Evolutionary conservation across 2,329 filamentous ascomycete genomes (phyloP).

Genomic region (Cercospora zeina): DNA sequence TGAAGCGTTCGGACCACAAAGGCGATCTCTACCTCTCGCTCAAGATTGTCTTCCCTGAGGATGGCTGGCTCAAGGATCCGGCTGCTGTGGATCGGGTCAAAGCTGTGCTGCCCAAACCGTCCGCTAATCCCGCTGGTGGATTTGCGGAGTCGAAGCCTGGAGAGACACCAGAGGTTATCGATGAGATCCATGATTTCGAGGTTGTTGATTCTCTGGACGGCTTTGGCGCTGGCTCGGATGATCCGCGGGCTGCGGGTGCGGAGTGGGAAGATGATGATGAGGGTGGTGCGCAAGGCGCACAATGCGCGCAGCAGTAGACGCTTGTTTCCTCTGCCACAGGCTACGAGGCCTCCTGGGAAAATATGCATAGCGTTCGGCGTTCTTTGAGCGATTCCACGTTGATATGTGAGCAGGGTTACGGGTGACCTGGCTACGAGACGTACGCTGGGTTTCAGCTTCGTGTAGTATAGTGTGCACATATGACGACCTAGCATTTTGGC

Average conservation of each 20-base stretch:
- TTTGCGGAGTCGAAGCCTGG: constrained; percentile 44
- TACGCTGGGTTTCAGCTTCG: constrained; percentile 2
- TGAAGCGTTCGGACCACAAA: constrained; percentile 77
- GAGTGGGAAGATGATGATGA: constrained; percentile 72
- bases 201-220: constrained; percentile 80
- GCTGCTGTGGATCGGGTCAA: constrained; percentile 67
- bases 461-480: constrained; percentile 5
- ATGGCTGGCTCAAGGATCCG: constrained; percentile 75
- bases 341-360: not conserved
- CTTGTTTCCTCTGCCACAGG: not conserved
- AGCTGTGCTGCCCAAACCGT: constrained; percentile 67
- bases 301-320: constrained; percentile 70
- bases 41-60: constrained; percentile 83
- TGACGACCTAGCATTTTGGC: constrained; percentile 1
- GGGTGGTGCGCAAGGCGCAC: constrained; percentile 56
- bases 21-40: constrained; percentile 87
- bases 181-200: constrained; percentile 79
- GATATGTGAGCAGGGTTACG: constrained; percentile 3
- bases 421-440: constrained; percentile 4
- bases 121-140: constrained; percentile 37
- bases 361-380: constrained; percentile 6
- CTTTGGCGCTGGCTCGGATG: constrained; percentile 72
- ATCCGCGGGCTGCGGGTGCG: constrained; percentile 63
- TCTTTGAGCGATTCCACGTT: constrained; percentile 1
- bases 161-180: constrained; percentile 68